Base-by-base conservation (phyloP, 352 stramenopile genomes). In the Pythium biforme region DNA sequence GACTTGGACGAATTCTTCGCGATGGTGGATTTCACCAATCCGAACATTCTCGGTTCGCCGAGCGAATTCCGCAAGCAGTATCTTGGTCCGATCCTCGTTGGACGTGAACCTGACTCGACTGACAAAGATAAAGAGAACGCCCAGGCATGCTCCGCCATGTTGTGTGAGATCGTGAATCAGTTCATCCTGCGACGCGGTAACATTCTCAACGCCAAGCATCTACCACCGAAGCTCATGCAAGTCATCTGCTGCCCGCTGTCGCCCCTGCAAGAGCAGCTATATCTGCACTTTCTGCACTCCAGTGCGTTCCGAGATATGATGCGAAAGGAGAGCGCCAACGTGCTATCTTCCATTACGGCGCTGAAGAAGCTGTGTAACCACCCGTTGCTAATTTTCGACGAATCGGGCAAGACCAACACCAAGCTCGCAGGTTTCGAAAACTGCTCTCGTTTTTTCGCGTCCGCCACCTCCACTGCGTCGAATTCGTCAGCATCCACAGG, bases 331-430 rank as follows among this genome's bases (percentile, higher is more conserved):
- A 97, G 97, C 75, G 74, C 79, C 1, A 94, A 94, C 37, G 85
- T 95, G 3, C 49, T 96, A 51, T 86, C 85, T 9, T 94, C 87
- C 4, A 96, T 96, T 55, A 96, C 87, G 12, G 87, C 97, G 62
- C 66, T 98, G 15, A 98, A 98, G 81, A 98, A 99, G 72, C 70
- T 99, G 6, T 99, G 96, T 79, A 99, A 99, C 70, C 97, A 99
- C 56, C 97, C 97, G 17, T 87, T 95, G 41, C 71, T 99, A 7
- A 94, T 99, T 63, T 92, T 94, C 55, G 84, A 96, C 48, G 84
- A 94, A 60, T 84, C 77, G 33, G 83, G 85, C 14, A 90, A 89
- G 72, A 88, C 69, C 40, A 90, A 81, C 60, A 93, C 85, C 10
- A 94, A 94, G 40, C 69, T 94, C 8, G 69, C 83, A 34, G 87